Percentiles rank a stretch among this genome's conserved stretches.
phyloP scores from a whole-genome alignment of 1,284 basidiomycete species.

The Kwoniella shivajii region DNA sequence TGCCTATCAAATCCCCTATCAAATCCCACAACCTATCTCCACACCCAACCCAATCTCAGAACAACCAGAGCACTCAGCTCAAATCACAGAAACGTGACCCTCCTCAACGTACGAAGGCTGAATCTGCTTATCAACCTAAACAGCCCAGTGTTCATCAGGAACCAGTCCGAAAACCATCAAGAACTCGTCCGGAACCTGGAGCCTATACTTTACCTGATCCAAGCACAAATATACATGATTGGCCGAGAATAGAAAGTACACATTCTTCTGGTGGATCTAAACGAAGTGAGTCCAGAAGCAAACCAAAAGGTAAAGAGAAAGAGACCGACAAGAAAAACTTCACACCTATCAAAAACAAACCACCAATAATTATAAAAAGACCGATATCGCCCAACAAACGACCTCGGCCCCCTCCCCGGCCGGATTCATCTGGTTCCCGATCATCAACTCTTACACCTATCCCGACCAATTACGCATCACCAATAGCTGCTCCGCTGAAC shows the following conservation, averaged over 20 bases:
- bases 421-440: not conserved
- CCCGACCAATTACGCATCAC: not conserved
- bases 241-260: constrained; percentile 11
- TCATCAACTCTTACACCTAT: constrained; percentile 1
- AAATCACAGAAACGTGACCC: not conserved
- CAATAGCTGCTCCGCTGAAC: not conserved
- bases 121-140: constrained; percentile 4
- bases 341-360: not conserved
- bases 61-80: not conserved
- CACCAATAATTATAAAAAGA: not conserved
- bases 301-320: not conserved
- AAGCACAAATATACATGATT: constrained; percentile 11
- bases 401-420: no score
- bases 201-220: constrained; percentile 15
- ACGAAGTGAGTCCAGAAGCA: not conserved
- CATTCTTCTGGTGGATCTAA: constrained; percentile 6
- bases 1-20: not conserved
- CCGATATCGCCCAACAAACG: no score
- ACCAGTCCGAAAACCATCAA: not conserved
- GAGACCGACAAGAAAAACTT: not conserved
- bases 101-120: not conserved
- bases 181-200: constrained; percentile 8
- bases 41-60: not conserved
- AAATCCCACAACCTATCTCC: not conserved
- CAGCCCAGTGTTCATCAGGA: not conserved